Base-by-base conservation (phyloP, 2,329 filamentous ascomycete genomes). In the Phaeoacremonium minimum region DNA sequence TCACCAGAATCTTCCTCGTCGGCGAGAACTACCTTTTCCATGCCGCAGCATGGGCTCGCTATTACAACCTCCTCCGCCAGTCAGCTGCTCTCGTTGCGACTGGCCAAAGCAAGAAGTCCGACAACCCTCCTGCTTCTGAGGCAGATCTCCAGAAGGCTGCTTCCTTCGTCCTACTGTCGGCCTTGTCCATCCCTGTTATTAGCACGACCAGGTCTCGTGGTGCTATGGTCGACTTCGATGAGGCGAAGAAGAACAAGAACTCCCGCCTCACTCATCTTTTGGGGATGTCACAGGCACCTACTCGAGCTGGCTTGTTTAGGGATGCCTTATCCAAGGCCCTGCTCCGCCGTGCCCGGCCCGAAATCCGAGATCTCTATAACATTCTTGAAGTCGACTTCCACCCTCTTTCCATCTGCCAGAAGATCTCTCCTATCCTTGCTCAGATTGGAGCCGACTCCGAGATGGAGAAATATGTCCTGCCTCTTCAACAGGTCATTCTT, bases 21-120 rank as follows among this genome's bases (percentile, higher is more conserved):
- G 95, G 91, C 63, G 93, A 97, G 70, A 98, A 98, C 75, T 97
- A 97, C 63, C 82, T 98, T 31, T 98, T 98, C 82, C 93, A 98
- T 60, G 93, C 93, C 50, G 93, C 93, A 37, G 89, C 93, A 44
- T 98, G 89, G 88, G 94, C 89, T 51, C 80, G 91, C 53, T 97
- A 96, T 73, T 97, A 95, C 75, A 95, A 89, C 60, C 81, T 98
- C 20, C 83, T 98, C 45, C 89, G 90, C 55, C 86, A 95, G 63
- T 96, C 91, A 34, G 83, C 89, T 28, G 81, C 82, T 40, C 73
- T 91, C 39, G 80, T 96, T 37, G 85, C 88, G 35, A 78, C 83
- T 38, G 90, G 90, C 36, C 87, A 93, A 63, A 83, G 87, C 66
- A 82, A 86, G 63, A 97, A 96, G 79, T 80, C 89, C 53, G 93